phyloP scores from a whole-genome alignment of 2,329 filamentous ascomycete species.

The Calonectria honghensis region DNA sequence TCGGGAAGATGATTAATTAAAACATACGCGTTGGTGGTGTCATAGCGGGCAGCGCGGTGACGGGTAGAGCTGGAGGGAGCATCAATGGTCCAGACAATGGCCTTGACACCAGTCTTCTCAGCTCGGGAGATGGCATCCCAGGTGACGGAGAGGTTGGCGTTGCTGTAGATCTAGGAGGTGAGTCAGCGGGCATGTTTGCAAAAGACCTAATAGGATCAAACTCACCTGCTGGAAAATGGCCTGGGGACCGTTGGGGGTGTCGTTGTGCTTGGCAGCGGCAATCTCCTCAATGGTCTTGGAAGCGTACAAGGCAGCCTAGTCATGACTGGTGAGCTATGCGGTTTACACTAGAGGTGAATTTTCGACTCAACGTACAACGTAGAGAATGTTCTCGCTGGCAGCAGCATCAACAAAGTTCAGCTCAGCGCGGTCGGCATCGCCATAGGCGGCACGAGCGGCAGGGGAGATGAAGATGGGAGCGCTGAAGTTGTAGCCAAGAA shows the following conservation, averaged over 20 bases:
- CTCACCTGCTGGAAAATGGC: conserved; percentile 59
- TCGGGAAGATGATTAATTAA: accelerated
- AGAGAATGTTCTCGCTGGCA: conserved; percentile 66
- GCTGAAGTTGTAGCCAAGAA: conserved; percentile 68
- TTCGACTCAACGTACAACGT: conserved; percentile 57
- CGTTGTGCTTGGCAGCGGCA: conserved; percentile 53
- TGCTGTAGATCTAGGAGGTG: conserved; percentile 56
- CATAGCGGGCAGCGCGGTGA: conserved; percentile 53
- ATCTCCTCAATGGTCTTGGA: conserved; percentile 61
- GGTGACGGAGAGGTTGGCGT: conserved; percentile 58
- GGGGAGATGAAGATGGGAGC: conserved; percentile 71
- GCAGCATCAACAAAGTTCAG: conserved; percentile 69
- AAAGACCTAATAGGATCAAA: no score
- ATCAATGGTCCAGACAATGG: conserved; percentile 63
- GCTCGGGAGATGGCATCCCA: conserved; percentile 59
- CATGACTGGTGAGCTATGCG: not conserved
- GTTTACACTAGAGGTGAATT: no score
- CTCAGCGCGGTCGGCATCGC: conserved; percentile 64
- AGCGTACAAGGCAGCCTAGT: conserved; percentile 56
- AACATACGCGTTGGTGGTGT: conserved; percentile 52
- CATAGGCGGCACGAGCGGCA: conserved; percentile 65
- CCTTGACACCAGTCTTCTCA: conserved; percentile 59
- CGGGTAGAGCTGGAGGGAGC: conserved; percentile 50
- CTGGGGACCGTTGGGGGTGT: conserved; percentile 53
- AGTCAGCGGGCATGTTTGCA: not conserved